A percentile compares a stretch with the other conserved stretches of the same genome.
Conservation (phyloP, 1,284 basidiomycete genomes). For the Erythrobasidium hasegawianum region DNA sequence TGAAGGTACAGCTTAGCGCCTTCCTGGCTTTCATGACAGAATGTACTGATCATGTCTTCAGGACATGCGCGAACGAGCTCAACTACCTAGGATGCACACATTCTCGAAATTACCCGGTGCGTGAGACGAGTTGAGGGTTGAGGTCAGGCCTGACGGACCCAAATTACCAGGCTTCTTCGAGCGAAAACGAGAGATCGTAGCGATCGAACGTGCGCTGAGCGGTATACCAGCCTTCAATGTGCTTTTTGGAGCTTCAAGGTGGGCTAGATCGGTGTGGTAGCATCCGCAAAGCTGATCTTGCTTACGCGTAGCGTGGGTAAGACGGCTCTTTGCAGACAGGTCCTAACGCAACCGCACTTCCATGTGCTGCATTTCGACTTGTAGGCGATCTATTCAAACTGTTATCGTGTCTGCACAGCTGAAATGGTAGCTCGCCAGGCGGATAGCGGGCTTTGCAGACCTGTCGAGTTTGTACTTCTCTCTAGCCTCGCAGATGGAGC, state of each 20-base stretch:
- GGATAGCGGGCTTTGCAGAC: conserved; percentile 77
- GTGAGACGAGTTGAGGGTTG: no score
- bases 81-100: conserved; percentile 67
- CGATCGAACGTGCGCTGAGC: conserved; percentile 59
- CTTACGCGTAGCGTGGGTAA: conserved; percentile 60
- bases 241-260: conserved; percentile 65
- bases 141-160: no score
- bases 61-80: conserved; percentile 55
- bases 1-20: conserved; percentile 57
- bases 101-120: conserved; percentile 69
- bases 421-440: conserved; percentile 38
- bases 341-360: conserved; percentile 61
- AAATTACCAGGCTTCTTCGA: conserved; percentile 67
- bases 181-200: conserved; percentile 62
- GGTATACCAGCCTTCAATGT: conserved; percentile 72
- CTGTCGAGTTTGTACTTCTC: conserved; percentile 67
- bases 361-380: conserved; percentile 78
- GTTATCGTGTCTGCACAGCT: not conserved
- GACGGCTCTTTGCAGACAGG: conserved; percentile 71
- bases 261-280: not conserved
- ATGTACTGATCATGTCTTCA: not conserved
- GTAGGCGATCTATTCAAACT: conserved; percentile 4
- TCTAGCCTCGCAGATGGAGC: conserved; percentile 70
- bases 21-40: not conserved
- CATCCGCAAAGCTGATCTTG: not conserved